Conservation (phyloP, 1,139 yeast genomes). For the Debaryomyces robertsiae region DNA sequence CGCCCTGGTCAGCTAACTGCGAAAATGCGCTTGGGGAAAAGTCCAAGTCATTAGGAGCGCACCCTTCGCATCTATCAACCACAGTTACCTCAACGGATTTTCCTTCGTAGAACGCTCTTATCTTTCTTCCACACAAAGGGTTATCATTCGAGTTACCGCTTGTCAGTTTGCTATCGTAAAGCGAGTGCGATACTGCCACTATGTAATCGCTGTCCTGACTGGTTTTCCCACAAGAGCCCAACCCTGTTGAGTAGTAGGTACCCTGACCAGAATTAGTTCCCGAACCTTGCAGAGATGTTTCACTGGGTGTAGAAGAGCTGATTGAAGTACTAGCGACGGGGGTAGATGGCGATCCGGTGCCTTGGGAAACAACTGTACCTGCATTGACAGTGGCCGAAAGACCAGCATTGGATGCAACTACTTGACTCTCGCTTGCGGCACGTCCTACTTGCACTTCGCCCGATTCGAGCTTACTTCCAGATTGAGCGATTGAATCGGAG, state of each 20-base stretch:
- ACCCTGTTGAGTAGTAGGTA: slow-evolving; percentile 58
- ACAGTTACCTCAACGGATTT: slow-evolving; percentile 48
- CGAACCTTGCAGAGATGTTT: slow-evolving; percentile 21
- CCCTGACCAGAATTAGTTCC: slow-evolving; percentile 49
- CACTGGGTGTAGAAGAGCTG: slow-evolving; percentile 21
- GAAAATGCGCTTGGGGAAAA: slow-evolving; percentile 48
- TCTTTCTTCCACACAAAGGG: slow-evolving; percentile 46
- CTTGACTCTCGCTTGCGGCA: slow-evolving; percentile 7
- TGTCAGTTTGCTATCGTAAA: slow-evolving; percentile 34
- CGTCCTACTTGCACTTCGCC: slow-evolving; percentile 5
- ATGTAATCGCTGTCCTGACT: slow-evolving; percentile 51
- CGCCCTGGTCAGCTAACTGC: slow-evolving; percentile 37
- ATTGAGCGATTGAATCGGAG: slow-evolving; percentile 14
- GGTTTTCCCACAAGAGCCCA: slow-evolving; percentile 63
- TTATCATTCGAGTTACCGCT: slow-evolving; percentile 45
- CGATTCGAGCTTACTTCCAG: slow-evolving; percentile 4
- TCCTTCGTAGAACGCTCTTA: slow-evolving; percentile 40
- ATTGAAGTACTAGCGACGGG: slow-evolving; percentile 18
- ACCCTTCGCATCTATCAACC: slow-evolving; percentile 46
- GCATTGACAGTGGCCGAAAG: slow-evolving; percentile 23
- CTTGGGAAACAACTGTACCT: neutral
- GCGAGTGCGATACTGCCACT: slow-evolving; percentile 42
- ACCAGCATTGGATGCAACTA: slow-evolving; percentile 25
- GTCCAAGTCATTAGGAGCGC: slow-evolving; percentile 41
- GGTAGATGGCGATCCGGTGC: slow-evolving; percentile 12